These are phyloP conservation scores for Apiospora arundinis DNA, from an alignment of 2,329 filamentous ascomycete species.

Conservation along the genomic window DNA sequence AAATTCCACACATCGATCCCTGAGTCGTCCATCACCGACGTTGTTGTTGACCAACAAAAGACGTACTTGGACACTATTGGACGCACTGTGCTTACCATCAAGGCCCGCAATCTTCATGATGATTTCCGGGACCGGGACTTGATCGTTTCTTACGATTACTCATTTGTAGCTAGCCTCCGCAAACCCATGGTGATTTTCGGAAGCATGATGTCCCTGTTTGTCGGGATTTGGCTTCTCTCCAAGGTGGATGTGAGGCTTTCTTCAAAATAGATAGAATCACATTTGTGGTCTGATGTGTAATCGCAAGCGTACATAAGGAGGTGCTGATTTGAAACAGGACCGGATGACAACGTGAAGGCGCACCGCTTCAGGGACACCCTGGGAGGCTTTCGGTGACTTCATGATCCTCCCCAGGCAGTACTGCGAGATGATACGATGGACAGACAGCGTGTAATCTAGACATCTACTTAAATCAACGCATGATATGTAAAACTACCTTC, in stretches of 20 bases:
- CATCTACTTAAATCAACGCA: not conserved
- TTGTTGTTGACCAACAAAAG: slow-evolving; percentile 69
- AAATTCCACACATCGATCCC: slow-evolving; percentile 79
- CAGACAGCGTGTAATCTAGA: not conserved
- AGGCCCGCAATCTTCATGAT: slow-evolving; percentile 86
- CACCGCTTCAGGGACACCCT: not conserved
- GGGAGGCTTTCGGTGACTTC: not conserved
- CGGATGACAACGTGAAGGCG: not conserved
- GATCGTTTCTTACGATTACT: slow-evolving; percentile 87
- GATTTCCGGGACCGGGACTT: slow-evolving; percentile 85
- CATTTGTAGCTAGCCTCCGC: slow-evolving; percentile 74
- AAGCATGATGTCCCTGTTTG: slow-evolving; percentile 76
- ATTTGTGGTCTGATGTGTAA: not conserved
- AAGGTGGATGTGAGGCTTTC: slow-evolving; percentile 82
- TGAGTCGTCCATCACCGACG: slow-evolving; percentile 62
- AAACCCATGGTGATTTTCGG: slow-evolving; percentile 86
- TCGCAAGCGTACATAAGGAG: not conserved
- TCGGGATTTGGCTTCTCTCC: slow-evolving; percentile 75
- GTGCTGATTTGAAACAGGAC: slow-evolving; percentile 3
- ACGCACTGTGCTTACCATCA: slow-evolving; percentile 80
- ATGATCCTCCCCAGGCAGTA: not conserved
- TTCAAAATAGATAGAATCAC: slow-evolving; percentile 30
- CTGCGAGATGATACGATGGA: not conserved
- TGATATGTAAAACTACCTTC: not conserved
- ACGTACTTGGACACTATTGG: slow-evolving; percentile 95